A percentile compares a stretch with the other conserved stretches of the same genome.
These are phyloP conservation scores for Kandelia obovata DNA, from an alignment of 345 rosid species.

Conservation along the genomic window DNA sequence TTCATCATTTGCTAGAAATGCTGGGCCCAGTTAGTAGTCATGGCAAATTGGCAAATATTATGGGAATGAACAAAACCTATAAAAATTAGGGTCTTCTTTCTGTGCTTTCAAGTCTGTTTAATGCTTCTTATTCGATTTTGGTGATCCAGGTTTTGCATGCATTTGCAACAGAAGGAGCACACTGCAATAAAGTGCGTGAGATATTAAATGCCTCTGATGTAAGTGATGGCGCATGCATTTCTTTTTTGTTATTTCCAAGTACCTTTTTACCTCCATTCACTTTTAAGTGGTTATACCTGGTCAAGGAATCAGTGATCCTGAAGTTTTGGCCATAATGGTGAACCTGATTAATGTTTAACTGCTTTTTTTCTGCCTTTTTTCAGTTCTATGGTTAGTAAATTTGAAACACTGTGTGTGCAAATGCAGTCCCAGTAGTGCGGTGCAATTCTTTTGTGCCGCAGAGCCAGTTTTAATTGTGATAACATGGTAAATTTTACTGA, in stretches of 20 bases:
- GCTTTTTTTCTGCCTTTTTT: too few relatives aligned
- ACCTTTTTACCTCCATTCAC: too few relatives aligned
- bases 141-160: conserved; percentile 80
- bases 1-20: too few relatives aligned
- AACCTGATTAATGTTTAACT: too few relatives aligned
- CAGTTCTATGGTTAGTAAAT: too few relatives aligned
- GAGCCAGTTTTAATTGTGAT: neutral
- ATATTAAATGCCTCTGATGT: conserved; percentile 87
- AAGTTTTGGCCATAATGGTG: neutral
- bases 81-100: neutral
- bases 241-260: neutral
- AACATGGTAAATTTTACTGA: neutral
- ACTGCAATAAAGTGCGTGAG: conserved; percentile 80
- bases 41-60: too few relatives aligned
- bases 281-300: too few relatives aligned
- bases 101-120: neutral
- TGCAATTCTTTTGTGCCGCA: too few relatives aligned
- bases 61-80: too few relatives aligned
- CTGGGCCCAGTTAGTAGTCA: too few relatives aligned
- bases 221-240: conserved; percentile 30
- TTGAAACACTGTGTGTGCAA: too few relatives aligned
- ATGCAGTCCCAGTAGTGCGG: too few relatives aligned
- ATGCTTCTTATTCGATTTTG: neutral
- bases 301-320: neutral
- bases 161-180: conserved; percentile 96